Conservation (phyloP, 495 filamentous ascomycete species). For the Neurospora sublineolata region DNA sequence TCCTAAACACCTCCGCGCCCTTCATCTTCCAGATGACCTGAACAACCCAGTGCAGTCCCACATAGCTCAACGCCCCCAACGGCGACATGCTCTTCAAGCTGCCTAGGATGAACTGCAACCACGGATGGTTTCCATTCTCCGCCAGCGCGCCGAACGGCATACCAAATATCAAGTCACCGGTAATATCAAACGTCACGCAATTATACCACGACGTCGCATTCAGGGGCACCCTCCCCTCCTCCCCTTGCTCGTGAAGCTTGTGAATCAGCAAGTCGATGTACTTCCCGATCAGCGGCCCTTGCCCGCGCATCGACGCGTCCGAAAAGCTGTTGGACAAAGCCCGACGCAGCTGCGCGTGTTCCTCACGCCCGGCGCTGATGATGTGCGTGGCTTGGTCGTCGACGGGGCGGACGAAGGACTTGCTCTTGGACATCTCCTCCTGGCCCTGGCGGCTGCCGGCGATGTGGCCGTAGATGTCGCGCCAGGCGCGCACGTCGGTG, state of each 20-base stretch:
- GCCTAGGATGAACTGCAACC: constrained; percentile 20
- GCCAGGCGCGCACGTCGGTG: constrained; percentile 39
- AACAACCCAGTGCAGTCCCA: constrained; percentile 7
- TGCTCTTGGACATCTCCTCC: constrained; percentile 25
- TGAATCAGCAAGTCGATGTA: constrained; percentile 32
- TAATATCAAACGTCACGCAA: constrained; percentile 46
- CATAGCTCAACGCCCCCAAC: constrained; percentile 17
- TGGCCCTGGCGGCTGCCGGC: constrained; percentile 3
- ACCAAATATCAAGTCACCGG: constrained; percentile 45
- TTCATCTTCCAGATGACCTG: not conserved
- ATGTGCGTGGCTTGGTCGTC: constrained; percentile 8
- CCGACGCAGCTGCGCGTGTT: constrained; percentile 33
- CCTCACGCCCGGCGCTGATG: constrained; percentile 15
- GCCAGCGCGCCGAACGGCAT: constrained; percentile 41
- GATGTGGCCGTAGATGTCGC: constrained; percentile 46
- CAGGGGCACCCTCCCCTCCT: constrained; percentile 8
- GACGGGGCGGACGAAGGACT: constrained; percentile 10
- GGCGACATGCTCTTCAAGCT: constrained; percentile 14
- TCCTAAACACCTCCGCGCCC: not conserved
- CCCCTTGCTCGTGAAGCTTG: constrained; percentile 16
- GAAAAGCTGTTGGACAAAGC: constrained; percentile 40
- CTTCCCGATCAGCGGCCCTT: constrained; percentile 25
- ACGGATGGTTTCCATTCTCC: constrained; percentile 19
- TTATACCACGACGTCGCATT: constrained; percentile 39
- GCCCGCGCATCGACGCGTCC: constrained; percentile 26